Evolutionary conservation across 129 eudicot genomes (phyloP).

Genomic region (Daucus carota): DNA sequence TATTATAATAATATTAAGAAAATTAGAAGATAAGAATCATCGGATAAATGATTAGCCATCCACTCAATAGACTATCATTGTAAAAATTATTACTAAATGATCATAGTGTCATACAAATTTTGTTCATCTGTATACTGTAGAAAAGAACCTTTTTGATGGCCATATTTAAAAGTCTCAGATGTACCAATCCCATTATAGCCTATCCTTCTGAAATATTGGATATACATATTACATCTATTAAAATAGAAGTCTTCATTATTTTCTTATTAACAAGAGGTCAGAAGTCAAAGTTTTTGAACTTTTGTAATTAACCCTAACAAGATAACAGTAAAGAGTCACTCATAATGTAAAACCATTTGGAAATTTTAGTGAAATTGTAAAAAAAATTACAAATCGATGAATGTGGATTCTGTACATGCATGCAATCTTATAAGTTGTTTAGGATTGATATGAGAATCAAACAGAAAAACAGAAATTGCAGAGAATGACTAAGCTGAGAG

Average conservation of each 20-base stretch:
- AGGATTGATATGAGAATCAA: neutral
- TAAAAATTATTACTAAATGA: neutral
- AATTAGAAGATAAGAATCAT: no score
- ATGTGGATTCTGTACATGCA: neutral
- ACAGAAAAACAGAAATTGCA: no score
- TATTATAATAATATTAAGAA: no score
- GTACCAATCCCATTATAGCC: neutral
- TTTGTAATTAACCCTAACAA: neutral
- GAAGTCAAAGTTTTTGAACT: neutral
- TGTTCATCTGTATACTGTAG: neutral
- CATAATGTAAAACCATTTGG: neutral
- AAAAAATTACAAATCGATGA: neutral
- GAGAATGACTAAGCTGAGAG: constrained; percentile 6
- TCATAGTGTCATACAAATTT: neutral
- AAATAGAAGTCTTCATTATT: no score
- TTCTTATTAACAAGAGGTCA: neutral
- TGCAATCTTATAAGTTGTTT: neutral
- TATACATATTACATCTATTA: no score
- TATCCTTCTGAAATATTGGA: neutral
- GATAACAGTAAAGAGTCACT: neutral
- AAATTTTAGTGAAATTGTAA: neutral
- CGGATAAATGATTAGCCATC: neutral
- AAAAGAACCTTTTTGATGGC: neutral
- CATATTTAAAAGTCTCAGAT: neutral
- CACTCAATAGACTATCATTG: neutral